These are phyloP conservation scores for Chlorella sp. DNA, from an alignment of 139 green algal genomes.

Conservation along the genomic window DNA sequence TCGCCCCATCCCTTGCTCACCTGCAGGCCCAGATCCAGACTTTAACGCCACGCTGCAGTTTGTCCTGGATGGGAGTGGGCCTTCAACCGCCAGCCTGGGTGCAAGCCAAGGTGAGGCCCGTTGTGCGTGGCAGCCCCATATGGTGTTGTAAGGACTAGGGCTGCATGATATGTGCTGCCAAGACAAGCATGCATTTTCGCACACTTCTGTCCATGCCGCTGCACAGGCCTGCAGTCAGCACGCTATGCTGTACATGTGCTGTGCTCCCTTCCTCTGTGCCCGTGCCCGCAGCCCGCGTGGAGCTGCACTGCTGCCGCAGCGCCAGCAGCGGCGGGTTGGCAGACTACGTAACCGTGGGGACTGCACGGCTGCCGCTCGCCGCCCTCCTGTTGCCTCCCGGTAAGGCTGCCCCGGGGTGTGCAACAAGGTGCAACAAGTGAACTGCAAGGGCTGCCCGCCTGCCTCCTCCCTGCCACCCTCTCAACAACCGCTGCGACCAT, in stretches of 20 bases:
- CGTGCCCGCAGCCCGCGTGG: not conserved
- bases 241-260: not conserved
- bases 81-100: not conserved
- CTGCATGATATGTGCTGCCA: not conserved
- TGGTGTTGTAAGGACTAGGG: not conserved
- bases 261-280: too few species aligned
- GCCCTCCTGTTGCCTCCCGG: not conserved
- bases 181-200: not conserved
- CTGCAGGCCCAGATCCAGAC: not conserved
- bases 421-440: too few species aligned
- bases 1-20: not conserved
- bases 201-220: too few species aligned
- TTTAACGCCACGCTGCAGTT: constrained; percentile 33
- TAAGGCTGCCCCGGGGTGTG: not conserved
- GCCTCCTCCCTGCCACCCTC: too few species aligned
- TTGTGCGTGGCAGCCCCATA: too few species aligned
- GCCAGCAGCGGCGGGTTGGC: not conserved
- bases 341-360: not conserved
- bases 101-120: not conserved
- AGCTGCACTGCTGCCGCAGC: constrained; percentile 14
- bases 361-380: not conserved
- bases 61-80: not conserved
- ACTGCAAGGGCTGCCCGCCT: too few species aligned
- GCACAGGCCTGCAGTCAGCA: not conserved
- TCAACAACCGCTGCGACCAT: too few species aligned